A percentile compares a stretch with the other conserved stretches of the same genome.
Evolutionary conservation across 495 filamentous ascomycete species (phyloP).

Genomic region (Xylaria cubensis): DNA sequence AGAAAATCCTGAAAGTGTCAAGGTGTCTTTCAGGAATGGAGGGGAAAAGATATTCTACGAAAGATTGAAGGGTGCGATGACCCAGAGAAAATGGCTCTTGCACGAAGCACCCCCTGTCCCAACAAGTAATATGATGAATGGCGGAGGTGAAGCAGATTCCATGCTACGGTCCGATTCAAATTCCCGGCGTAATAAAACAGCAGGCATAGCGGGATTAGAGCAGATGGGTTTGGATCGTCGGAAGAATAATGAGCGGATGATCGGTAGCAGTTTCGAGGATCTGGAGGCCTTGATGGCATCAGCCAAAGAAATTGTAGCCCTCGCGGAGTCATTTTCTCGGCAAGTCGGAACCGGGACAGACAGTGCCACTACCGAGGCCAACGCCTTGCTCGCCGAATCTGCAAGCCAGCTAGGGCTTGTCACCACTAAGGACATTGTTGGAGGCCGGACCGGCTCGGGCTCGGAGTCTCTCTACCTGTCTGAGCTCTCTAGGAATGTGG

Average conservation of each 20-base stretch:
- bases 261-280: conserved; percentile 95
- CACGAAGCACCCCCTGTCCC: conserved; percentile 92
- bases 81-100: conserved; percentile 95
- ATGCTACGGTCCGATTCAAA: conserved; percentile 43
- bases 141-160: conserved; percentile 60
- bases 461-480: conserved; percentile 65
- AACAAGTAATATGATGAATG: conserved; percentile 53
- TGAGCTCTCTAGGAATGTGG: conserved; percentile 87
- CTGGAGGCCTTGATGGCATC: conserved; percentile 96
- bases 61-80: conserved; percentile 81
- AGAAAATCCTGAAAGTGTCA: conserved; percentile 77
- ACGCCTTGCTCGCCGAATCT: conserved; percentile 79
- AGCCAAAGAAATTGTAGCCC: conserved; percentile 91
- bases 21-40: conserved; percentile 87
- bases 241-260: conserved; percentile 90
- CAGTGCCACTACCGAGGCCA: conserved; percentile 67
- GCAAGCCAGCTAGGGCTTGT: conserved; percentile 85
- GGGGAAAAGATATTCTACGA: conserved; percentile 92
- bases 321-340: conserved; percentile 85
- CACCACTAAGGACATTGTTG: conserved; percentile 89
- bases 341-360: conserved; percentile 63
- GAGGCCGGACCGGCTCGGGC: conserved; percentile 44
- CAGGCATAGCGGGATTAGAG: conserved; percentile 94
- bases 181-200: conserved; percentile 60
- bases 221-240: conserved; percentile 79